Conservation (phyloP, 306 rosid genomes). For the Rosa chinensis region DNA sequence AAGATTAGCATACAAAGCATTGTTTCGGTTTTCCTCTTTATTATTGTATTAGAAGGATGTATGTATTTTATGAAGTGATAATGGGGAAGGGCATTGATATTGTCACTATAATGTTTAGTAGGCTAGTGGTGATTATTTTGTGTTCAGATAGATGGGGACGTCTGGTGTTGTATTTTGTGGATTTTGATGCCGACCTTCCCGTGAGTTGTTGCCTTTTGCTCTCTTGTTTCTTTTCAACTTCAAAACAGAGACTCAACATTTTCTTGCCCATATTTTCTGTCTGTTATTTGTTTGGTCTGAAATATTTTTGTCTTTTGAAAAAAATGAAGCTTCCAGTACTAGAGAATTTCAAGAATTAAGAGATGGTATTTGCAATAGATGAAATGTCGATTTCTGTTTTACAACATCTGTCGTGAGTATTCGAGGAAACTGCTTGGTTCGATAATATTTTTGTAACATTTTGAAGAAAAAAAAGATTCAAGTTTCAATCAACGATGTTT, state of each 20-base stretch:
- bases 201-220: conserved; percentile 5
- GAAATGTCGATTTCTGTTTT: background rate
- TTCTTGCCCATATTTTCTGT: background rate
- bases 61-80: conserved; percentile 5
- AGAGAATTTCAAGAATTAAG: background rate
- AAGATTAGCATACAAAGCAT: background rate
- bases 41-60: background rate
- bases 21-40: background rate
- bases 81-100: conserved; percentile 13
- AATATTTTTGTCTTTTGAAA: background rate
- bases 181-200: conserved; percentile 17
- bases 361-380: background rate
- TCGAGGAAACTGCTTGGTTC: background rate
- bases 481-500: no score
- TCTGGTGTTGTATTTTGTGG: conserved; percentile 8
- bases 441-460: no score
- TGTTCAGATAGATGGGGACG: conserved; percentile 23
- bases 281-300: no score
- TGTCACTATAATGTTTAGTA: conserved; percentile 7
- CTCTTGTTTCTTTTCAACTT: background rate
- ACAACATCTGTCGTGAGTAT: no score
- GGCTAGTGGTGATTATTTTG: background rate
- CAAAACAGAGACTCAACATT: background rate
- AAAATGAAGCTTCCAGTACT: background rate
- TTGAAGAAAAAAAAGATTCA: no score